These are phyloP conservation scores for Sclerotinia glacialis DNA, from an alignment of 2,329 filamentous ascomycete species.

Conservation along the genomic window DNA sequence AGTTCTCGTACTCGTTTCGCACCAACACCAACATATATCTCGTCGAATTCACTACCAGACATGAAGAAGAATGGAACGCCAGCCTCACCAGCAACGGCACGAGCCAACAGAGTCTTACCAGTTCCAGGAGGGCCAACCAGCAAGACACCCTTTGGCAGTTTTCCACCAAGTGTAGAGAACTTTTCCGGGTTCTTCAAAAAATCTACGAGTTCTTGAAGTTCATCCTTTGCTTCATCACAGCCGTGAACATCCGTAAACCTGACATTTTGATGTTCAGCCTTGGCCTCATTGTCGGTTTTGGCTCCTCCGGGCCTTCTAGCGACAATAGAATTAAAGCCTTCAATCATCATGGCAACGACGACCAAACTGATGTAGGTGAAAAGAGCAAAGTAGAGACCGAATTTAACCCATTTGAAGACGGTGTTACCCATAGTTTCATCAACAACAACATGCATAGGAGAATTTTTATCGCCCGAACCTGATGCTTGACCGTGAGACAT, in stretches of 20 bases:
- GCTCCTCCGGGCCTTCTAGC: conserved; percentile 46
- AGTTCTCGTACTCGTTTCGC: conserved; percentile 94
- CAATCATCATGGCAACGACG: conserved; percentile 76
- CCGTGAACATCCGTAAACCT: conserved; percentile 93
- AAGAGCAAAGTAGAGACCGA: conserved; percentile 74
- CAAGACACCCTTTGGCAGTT: conserved; percentile 93
- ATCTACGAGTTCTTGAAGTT: conserved; percentile 93
- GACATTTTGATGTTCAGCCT: conserved; percentile 87
- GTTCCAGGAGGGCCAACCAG: conserved; percentile 95
- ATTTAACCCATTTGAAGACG: conserved; percentile 90
- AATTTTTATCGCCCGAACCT: conserved; percentile 69
- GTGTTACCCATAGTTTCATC: conserved; percentile 79
- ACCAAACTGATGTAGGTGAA: conserved; percentile 77
- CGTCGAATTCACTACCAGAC: conserved; percentile 98
- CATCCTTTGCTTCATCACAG: conserved; percentile 97
- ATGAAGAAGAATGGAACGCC: conserved; percentile 99
- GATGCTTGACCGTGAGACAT: conserved; percentile 47
- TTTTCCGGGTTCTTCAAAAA: conserved; percentile 91
- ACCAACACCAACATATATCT: conserved; percentile 95
- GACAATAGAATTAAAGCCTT: conserved; percentile 73
- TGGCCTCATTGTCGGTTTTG: conserved; percentile 73
- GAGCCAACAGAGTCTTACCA: conserved; percentile 92
- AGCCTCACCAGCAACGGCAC: conserved; percentile 93
- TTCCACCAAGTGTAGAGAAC: conserved; percentile 91
- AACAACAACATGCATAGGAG: conserved; percentile 92